Evolutionary conservation across 2,329 filamentous ascomycete genomes (phyloP).

Genomic region (Purpureocillium takamizusanense): DNA sequence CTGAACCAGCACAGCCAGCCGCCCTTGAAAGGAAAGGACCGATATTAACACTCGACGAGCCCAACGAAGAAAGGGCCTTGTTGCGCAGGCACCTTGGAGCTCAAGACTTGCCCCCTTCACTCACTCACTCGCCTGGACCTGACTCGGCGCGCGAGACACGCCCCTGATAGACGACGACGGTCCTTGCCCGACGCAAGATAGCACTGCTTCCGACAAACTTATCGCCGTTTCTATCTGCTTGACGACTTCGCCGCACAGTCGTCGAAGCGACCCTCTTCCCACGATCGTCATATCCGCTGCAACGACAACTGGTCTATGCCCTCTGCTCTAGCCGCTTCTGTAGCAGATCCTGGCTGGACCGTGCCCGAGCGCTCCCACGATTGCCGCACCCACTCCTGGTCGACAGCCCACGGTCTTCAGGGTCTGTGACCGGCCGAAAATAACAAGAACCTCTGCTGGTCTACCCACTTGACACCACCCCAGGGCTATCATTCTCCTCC

Average conservation of each 20-base stretch:
- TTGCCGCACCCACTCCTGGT: slow-evolving; percentile 4
- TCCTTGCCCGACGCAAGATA: no score
- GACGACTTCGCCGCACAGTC: slow-evolving; percentile 2
- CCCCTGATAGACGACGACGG: no score
- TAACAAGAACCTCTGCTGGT: slow-evolving; percentile 4
- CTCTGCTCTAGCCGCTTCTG: slow-evolving; percentile 10
- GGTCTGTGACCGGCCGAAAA: slow-evolving; percentile 4
- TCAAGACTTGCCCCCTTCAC: no score
- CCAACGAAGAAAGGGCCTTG: no score
- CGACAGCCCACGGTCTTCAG: slow-evolving; percentile 1
- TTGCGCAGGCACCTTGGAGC: no score
- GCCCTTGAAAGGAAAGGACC: no score
- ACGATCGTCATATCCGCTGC: slow-evolving; percentile 9
- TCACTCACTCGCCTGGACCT: no score
- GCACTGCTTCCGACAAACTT: no score
- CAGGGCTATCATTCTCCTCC: slow-evolving; percentile 2
- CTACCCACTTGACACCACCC: slow-evolving; percentile 8
- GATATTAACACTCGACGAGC: no score
- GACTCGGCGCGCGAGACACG: no score
- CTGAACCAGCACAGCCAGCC: no score
- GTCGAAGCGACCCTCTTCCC: not conserved
- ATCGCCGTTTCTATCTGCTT: no score
- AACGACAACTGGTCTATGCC: slow-evolving; percentile 7
- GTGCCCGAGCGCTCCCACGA: slow-evolving; percentile 10
- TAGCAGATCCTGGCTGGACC: slow-evolving; percentile 8